Base-by-base conservation (phyloP, 805 yeast genomes). In the Candida coleopterorum region DNA sequence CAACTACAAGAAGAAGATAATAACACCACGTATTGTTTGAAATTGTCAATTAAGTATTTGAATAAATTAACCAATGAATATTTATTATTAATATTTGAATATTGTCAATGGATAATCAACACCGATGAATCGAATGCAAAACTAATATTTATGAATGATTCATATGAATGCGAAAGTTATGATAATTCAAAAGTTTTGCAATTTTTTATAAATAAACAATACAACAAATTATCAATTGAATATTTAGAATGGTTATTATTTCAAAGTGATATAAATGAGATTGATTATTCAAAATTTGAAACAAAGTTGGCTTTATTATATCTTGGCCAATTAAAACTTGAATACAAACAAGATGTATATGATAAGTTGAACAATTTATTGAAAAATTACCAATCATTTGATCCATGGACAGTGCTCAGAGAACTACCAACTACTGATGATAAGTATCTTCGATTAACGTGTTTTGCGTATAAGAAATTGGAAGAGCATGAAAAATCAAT, bases 401-500 rank as follows among this genome's bases (percentile, higher is more conserved):
- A 63, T 46, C 67, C 64, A 7, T 56, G 59, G 67, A 55, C 62
- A 4, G 53, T 60, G 1, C 44, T 60, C 20, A 57, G 55, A 37
- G 42, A 56, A 33, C 56, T 64, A 9, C 66, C 70, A 1, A 49
- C 58, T 3, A 50, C 56, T 18, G 55, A 58, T 22, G 60, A 56
- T 25, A 48, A 47, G 21, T 61, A 53, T 40, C 47, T 72, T 7
- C 60, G 73, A 17, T 64, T 81, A 26, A 70, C 75, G 27, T 76
- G 85, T 0, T 67, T 74, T 31, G 73, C 88, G 2, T 66, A 82
- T 37, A 70, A 71, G 31, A 71, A 75, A 40, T 49, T 83, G 29
- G 79, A 75, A 1, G 76, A 76, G 35, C 85, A 85, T 50, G 68
- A 70, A 9, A 71, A 76, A 34, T 80, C 86, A 0, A 59, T 90